phyloP scores from a whole-genome alignment of 2,329 filamentous ascomycete genomes.

The Beauveria bassiana region DNA sequence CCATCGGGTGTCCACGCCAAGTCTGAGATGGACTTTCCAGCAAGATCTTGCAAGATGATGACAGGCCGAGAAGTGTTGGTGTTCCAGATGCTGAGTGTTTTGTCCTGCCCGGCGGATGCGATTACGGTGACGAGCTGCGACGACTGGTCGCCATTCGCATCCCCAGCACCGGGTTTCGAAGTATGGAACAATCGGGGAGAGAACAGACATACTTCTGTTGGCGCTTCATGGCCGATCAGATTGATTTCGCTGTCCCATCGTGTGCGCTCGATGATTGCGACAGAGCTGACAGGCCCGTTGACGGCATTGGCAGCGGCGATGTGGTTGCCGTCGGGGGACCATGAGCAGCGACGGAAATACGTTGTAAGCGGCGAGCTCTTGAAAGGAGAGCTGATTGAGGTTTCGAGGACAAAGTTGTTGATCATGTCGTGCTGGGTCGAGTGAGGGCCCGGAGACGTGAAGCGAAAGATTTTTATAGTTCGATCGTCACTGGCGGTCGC shows the following conservation, averaged over 20 bases:
- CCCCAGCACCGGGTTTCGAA: constrained; percentile 52
- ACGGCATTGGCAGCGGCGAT: constrained; percentile 96
- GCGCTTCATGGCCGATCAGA: constrained; percentile 91
- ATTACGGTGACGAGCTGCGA: constrained; percentile 76
- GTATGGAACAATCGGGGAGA: constrained; percentile 83
- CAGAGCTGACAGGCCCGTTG: constrained; percentile 93
- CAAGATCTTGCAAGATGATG: constrained; percentile 81
- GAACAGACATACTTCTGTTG: constrained; percentile 95
- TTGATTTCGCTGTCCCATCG: constrained; percentile 97
- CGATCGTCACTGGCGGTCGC: constrained; percentile 96
- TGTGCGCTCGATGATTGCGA: constrained; percentile 88
- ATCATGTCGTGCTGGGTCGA: constrained; percentile 91
- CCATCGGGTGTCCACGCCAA: constrained; percentile 91
- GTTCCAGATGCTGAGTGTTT: constrained; percentile 94
- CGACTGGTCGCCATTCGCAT: constrained; percentile 33
- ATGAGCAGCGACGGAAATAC: constrained; percentile 93
- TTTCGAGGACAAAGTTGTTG: constrained; percentile 92
- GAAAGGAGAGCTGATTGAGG: constrained; percentile 84
- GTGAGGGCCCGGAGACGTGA: constrained; percentile 83
- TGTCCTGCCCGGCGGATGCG: constrained; percentile 93
- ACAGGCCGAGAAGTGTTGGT: constrained; percentile 89
- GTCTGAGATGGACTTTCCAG: constrained; percentile 88
- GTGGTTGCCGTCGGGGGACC: constrained; percentile 95
- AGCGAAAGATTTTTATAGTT: constrained; percentile 93
- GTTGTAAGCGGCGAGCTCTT: constrained; percentile 88